Evolutionary conservation across 345 rosid species (phyloP).

Genomic region (Draba incana): DNA sequence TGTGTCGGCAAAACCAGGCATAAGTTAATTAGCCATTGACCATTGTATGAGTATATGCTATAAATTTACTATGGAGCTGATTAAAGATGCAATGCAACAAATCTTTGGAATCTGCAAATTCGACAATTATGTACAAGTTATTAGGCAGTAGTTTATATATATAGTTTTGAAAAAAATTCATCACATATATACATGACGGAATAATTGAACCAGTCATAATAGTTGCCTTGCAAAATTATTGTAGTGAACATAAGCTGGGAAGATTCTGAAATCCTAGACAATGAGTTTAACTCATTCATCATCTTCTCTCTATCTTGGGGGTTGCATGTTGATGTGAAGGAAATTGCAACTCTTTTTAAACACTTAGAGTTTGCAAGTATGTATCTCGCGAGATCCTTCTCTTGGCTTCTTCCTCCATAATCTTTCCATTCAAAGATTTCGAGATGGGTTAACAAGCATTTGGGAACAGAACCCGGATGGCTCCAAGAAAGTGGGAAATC

Average conservation of each 20-base stretch:
- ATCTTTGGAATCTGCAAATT: too few relatives aligned
- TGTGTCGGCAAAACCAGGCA: too few relatives aligned
- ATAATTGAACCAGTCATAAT: too few relatives aligned
- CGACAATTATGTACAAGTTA: too few relatives aligned
- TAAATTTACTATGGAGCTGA: too few relatives aligned
- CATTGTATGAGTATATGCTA: too few relatives aligned
- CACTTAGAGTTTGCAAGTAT: neutral
- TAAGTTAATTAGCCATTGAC: too few relatives aligned
- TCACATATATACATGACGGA: too few relatives aligned
- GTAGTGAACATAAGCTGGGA: neutral
- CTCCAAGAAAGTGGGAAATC: neutral
- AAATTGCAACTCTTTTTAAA: slow-evolving; percentile 2
- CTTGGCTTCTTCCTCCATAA: neutral
- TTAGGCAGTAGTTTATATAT: too few relatives aligned
- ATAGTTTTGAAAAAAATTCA: too few relatives aligned
- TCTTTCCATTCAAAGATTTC: neutral
- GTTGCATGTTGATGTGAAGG: neutral
- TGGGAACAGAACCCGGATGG: neutral
- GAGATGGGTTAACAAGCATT: neutral
- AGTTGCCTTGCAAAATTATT: neutral
- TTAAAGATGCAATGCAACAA: too few relatives aligned
- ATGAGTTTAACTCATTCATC: slow-evolving; percentile 2
- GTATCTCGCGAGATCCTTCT: neutral
- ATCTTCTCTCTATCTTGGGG: slow-evolving; percentile 5
- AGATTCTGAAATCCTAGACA: neutral